Evolutionary conservation across 75 land plant genomes (phyloP).

Genomic region (Pinus tabuliformis): DNA sequence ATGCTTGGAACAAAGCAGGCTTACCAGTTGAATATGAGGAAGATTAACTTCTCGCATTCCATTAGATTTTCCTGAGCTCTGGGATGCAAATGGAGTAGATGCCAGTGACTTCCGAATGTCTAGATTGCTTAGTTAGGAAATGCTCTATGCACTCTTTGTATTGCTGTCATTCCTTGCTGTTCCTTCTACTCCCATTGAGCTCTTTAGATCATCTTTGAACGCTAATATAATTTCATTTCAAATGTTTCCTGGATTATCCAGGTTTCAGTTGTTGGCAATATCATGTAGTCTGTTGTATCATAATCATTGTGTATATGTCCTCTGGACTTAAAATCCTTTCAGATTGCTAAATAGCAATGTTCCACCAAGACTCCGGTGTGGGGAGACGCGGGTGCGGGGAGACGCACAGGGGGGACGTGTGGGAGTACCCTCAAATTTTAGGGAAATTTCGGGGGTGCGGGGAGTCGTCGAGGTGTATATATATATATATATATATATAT

Average conservation of each 20-base stretch:
- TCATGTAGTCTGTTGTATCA: neutral
- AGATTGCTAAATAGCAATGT: neutral
- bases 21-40: conserved; percentile 36
- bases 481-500: no score
- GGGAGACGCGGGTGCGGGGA: no score
- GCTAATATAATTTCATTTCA: neutral
- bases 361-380: no score
- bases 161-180: no score
- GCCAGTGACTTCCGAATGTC: neutral
- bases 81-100: conserved; percentile 5
- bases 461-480: no score
- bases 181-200: no score
- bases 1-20: conserved; percentile 83
- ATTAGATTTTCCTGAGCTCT: neutral
- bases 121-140: no score
- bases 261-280: neutral
- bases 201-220: no score
- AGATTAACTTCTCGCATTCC: neutral
- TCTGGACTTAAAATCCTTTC: neutral
- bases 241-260: neutral
- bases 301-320: neutral
- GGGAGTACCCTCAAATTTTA: no score
- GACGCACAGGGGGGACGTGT: no score
- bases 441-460: no score
- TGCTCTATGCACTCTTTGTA: no score